phyloP scores from a whole-genome alignment of 2,329 filamentous ascomycete species.

The Exophiala phaeomuriformis region DNA sequence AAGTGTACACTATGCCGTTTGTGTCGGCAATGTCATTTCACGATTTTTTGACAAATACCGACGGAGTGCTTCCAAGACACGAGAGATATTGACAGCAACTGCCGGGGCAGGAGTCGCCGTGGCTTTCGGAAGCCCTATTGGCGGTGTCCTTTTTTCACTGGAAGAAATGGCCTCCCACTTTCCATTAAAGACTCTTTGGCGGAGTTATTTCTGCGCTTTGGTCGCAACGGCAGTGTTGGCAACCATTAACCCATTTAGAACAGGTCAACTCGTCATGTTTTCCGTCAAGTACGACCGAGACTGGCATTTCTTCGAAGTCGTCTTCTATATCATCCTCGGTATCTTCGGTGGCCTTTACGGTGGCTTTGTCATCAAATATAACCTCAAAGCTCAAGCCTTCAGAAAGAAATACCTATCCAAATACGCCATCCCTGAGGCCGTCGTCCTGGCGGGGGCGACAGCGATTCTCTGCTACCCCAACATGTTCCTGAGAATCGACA shows the following conservation, averaged over 20 bases:
- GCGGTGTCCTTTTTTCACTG: conserved; percentile 89
- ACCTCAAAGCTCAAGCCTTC: conserved; percentile 81
- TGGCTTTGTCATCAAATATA: conserved; percentile 97
- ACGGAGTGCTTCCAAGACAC: conserved; percentile 83
- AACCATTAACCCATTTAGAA: conserved; percentile 95
- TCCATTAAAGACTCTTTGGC: conserved; percentile 93
- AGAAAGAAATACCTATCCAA: conserved; percentile 82
- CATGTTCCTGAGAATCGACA: conserved; percentile 89
- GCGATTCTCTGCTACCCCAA: conserved; percentile 96
- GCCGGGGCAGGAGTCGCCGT: conserved; percentile 93
- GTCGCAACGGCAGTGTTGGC: conserved; percentile 89
- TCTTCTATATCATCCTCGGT: conserved; percentile 88
- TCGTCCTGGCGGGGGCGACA: conserved; percentile 71
- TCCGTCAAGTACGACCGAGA: conserved; percentile 90
- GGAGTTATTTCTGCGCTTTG: conserved; percentile 94
- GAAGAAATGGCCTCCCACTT: conserved; percentile 98
- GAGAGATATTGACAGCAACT: conserved; percentile 89
- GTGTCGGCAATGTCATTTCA: conserved; percentile 93
- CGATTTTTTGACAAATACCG: conserved; percentile 87
- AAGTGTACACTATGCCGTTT: conserved; percentile 98
- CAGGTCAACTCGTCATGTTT: conserved; percentile 98
- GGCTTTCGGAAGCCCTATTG: conserved; percentile 94
- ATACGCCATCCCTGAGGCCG: conserved; percentile 81
- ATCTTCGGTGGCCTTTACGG: conserved; percentile 92
- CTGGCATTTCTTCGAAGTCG: conserved; percentile 95